A percentile compares a stretch with the other conserved stretches of the same genome.
Conservation (phyloP, 164 flowering plant genomes). For the Buxus sempervirens region DNA sequence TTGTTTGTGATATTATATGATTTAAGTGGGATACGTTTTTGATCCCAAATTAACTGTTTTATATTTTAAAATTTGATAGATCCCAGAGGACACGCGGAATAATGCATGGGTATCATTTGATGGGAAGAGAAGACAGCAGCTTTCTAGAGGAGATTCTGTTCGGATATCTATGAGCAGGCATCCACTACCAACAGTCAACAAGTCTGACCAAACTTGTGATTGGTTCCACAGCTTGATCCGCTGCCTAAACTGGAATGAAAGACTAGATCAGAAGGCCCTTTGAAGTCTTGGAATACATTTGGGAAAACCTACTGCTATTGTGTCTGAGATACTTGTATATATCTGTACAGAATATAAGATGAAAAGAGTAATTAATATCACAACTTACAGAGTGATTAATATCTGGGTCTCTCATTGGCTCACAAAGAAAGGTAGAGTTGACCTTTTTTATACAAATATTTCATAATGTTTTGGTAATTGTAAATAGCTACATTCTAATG, state of each 20-base stretch:
- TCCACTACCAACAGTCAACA: conserved; percentile 97
- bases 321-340: conserved; percentile 24
- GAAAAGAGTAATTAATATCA: conserved; percentile 4
- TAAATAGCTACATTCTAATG: neutral
- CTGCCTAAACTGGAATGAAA: conserved; percentile 96
- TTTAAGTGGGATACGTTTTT: neutral
- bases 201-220: conserved; percentile 94
- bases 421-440: conserved; percentile 13
- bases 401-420: conserved; percentile 15
- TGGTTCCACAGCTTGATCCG: conserved; percentile 98
- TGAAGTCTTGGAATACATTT: conserved; percentile 21
- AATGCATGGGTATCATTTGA: conserved; percentile 99
- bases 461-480: neutral
- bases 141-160: conserved; percentile 88
- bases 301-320: neutral
- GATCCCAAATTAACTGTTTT: neutral
- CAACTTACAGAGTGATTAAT: conserved; percentile 4
- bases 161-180: conserved; percentile 88
- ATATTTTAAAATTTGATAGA: conserved; percentile 37
- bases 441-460: neutral
- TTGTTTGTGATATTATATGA: neutral
- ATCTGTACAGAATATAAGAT: conserved; percentile 33
- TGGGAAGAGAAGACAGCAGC: conserved; percentile 97
- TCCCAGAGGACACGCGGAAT: conserved; percentile 87
- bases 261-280: conserved; percentile 94